Conservation (phyloP, 306 rosid species). For the Malus orientalis region DNA sequence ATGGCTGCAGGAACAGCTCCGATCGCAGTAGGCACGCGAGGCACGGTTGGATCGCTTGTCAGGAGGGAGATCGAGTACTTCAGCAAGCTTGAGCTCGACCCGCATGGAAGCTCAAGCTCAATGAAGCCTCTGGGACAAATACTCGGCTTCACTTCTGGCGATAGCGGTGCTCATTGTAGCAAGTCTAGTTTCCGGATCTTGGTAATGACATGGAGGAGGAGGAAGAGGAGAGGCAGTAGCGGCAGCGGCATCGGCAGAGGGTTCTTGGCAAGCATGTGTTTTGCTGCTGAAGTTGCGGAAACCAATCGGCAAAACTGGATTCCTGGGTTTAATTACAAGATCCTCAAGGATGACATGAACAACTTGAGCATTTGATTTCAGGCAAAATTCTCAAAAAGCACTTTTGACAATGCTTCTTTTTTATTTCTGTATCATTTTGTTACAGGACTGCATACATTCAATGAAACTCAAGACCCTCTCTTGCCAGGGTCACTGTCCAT, state of each 20-base stretch:
- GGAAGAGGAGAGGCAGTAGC: slow-evolving; percentile 32
- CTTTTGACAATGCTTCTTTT: neutral
- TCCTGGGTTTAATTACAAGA: slow-evolving; percentile 50
- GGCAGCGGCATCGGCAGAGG: neutral
- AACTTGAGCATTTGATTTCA: slow-evolving; percentile 28
- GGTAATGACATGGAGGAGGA: slow-evolving; percentile 54
- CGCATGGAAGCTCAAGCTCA: slow-evolving; percentile 19
- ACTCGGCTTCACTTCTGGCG: slow-evolving; percentile 16
- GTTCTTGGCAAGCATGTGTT: slow-evolving; percentile 42
- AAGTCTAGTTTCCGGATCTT: slow-evolving; percentile 52
- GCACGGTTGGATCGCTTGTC: slow-evolving; percentile 73
- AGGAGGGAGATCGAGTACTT: slow-evolving; percentile 71
- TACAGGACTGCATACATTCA: neutral
- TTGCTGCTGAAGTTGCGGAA: slow-evolving; percentile 39
- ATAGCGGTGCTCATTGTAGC: slow-evolving; percentile 8
- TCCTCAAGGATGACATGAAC: slow-evolving; percentile 49
- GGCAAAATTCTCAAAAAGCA: neutral
- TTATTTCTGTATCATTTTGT: neutral
- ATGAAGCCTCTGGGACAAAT: slow-evolving; percentile 27
- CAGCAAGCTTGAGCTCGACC: slow-evolving; percentile 57
- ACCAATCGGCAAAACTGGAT: slow-evolving; percentile 31
- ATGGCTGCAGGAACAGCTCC: slow-evolving; percentile 61
- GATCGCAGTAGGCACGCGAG: slow-evolving; percentile 68
- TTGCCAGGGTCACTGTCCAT: too few species aligned
- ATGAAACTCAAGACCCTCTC: neutral